These are phyloP conservation scores for Fusarium penzigii DNA, from an alignment of 2,329 filamentous ascomycete species.

Conservation along the genomic window DNA sequence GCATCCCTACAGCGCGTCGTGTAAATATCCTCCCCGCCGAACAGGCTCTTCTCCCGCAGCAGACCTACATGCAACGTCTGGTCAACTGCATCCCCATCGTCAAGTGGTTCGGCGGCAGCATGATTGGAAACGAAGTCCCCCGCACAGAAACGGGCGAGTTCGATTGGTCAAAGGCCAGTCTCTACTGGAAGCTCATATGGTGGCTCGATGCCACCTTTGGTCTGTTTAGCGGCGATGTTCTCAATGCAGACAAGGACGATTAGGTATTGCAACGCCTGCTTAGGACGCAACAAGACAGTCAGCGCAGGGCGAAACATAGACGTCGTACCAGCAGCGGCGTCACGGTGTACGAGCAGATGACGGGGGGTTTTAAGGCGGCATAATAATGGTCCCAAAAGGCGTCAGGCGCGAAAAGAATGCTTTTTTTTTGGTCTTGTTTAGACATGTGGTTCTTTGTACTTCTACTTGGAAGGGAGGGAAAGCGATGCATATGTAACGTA, in stretches of 20 bases:
- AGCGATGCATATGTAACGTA: not conserved
- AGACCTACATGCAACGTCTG: conserved; percentile 63
- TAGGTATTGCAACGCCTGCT: conserved; percentile 30
- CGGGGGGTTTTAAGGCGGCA: conserved; percentile 17
- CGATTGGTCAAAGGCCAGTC: conserved; percentile 68
- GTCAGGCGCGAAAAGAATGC: conserved; percentile 24
- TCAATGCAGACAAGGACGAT: conserved; percentile 60
- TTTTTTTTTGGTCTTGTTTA: not conserved
- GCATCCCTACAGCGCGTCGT: conserved; percentile 67
- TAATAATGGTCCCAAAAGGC: conserved; percentile 22
- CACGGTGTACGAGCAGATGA: conserved; percentile 29
- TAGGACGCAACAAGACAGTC: conserved; percentile 7
- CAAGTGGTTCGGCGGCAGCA: conserved; percentile 69
- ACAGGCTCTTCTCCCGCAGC: conserved; percentile 70
- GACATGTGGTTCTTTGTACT: not conserved
- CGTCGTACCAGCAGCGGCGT: conserved; percentile 1
- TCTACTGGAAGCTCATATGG: conserved; percentile 69
- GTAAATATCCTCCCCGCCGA: conserved; percentile 67
- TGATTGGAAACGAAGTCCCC: conserved; percentile 77
- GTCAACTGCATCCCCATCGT: conserved; percentile 68
- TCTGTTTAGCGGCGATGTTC: conserved; percentile 60
- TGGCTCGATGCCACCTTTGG: conserved; percentile 60
- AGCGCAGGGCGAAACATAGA: not conserved
- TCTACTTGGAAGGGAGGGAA: not conserved
- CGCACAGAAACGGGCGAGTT: conserved; percentile 73